Percentiles rank a stretch among this genome's conserved stretches.
These are phyloP conservation scores for Populus euphratica DNA, from an alignment of 345 rosid genomes.

Conservation along the genomic window DNA sequence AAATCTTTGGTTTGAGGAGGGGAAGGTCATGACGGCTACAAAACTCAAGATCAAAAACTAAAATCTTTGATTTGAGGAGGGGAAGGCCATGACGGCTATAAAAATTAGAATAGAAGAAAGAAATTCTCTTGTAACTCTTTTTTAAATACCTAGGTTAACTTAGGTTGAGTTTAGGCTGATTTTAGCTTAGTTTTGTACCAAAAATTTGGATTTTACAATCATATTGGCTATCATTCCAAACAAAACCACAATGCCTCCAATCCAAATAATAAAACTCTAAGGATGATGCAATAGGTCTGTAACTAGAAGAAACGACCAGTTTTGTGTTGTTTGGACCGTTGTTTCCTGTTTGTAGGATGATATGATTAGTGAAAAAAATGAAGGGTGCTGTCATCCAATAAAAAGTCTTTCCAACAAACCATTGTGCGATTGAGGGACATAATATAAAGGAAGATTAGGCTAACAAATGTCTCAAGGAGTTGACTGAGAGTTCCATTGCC, in stretches of 20 bases:
- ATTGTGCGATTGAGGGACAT: conserved; percentile 63
- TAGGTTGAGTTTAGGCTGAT: too few relatives aligned
- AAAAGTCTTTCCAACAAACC: conserved; percentile 85
- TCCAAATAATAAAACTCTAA: conserved; percentile 81
- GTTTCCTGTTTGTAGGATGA: conserved; percentile 84
- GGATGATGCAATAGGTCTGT: conserved; percentile 74
- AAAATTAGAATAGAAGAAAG: too few relatives aligned
- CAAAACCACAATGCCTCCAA: conserved; percentile 71
- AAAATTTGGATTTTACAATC: conserved; percentile 5
- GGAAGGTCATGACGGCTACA: too few relatives aligned
- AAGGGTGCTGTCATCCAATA: conserved; percentile 40
- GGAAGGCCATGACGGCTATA: too few relatives aligned
- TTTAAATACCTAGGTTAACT: too few relatives aligned
- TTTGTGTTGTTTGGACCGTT: conserved; percentile 67
- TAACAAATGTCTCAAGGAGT: conserved; percentile 59
- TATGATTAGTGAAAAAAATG: conserved; percentile 51
- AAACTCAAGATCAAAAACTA: too few relatives aligned
- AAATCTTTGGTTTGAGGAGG: too few relatives aligned
- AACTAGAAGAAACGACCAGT: conserved; percentile 60
- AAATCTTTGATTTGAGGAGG: too few relatives aligned
- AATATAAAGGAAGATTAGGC: conserved; percentile 56
- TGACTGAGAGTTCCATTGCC: conserved; percentile 57
- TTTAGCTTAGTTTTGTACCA: too few relatives aligned
- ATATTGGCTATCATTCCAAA: conserved; percentile 72
- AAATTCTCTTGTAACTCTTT: too few relatives aligned